Conservation (phyloP, 2,329 filamentous ascomycete genomes). For the Amauroascus verrucosus region DNA sequence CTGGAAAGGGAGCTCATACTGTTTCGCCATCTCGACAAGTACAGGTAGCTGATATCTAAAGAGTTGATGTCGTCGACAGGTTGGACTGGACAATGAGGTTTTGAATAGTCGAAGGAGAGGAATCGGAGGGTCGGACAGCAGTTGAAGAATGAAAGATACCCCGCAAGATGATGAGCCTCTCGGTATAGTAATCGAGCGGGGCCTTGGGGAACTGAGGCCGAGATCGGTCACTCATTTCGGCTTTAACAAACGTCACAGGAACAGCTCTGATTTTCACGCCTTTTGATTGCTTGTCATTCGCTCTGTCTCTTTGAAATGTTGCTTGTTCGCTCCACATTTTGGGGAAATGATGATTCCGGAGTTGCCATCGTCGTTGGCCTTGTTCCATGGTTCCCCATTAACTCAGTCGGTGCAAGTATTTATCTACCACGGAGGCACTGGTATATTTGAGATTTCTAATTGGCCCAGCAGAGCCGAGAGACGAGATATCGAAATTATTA, state of each 20-base stretch:
- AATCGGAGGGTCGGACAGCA: background rate
- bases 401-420: background rate
- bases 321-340: background rate
- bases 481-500: background rate
- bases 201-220: background rate
- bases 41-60: conserved; percentile 4
- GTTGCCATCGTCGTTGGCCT: background rate
- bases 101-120: background rate
- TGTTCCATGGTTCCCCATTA: background rate
- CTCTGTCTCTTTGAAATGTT: background rate
- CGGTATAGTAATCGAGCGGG: background rate
- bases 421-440: conserved; percentile 2
- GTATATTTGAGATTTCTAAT: background rate
- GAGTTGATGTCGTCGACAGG: background rate
- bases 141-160: background rate
- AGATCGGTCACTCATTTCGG: background rate
- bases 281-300: background rate
- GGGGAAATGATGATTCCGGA: background rate
- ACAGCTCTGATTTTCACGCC: background rate
- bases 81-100: background rate
- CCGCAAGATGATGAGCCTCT: background rate
- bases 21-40: conserved; percentile 23
- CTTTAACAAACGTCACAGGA: conserved; percentile 3
- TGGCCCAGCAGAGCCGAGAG: background rate
- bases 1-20: conserved; percentile 32